phyloP scores from a whole-genome alignment of 108 stramenopile species.

The Pinguiococcus pyrenoidosus region DNA sequence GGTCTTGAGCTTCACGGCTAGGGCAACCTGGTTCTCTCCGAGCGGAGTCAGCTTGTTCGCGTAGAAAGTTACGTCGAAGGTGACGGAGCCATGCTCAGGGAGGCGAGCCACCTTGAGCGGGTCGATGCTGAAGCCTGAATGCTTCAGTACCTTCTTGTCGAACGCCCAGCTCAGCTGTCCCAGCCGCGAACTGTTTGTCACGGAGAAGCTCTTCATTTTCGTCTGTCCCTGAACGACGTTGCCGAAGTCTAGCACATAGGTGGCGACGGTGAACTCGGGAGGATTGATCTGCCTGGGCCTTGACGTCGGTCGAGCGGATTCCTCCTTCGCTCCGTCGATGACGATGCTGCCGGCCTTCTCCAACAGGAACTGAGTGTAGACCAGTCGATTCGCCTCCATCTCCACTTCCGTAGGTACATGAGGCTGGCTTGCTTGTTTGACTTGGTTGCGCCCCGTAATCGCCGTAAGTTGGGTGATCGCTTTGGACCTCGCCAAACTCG shows the following conservation, averaged over 20 bases:
- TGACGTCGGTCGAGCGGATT: too few relatives aligned
- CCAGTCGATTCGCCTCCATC: slow-evolving; percentile 35
- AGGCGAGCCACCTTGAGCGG: slow-evolving; percentile 45
- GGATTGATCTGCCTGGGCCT: too few relatives aligned
- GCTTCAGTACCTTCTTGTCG: slow-evolving; percentile 32
- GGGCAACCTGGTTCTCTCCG: slow-evolving; percentile 20
- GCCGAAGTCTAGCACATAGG: slow-evolving; percentile 41
- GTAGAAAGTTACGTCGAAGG: slow-evolving; percentile 32
- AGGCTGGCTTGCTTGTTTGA: too few relatives aligned
- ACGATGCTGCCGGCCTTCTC: not conserved
- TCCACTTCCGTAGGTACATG: too few relatives aligned
- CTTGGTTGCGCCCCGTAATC: too few relatives aligned
- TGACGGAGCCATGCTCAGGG: slow-evolving; percentile 24
- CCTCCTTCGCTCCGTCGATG: not conserved
- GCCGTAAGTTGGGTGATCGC: not conserved
- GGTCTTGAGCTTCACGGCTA: slow-evolving; percentile 28
- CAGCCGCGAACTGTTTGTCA: slow-evolving; percentile 22
- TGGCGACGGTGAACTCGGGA: slow-evolving; percentile 19
- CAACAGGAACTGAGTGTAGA: slow-evolving; percentile 23
- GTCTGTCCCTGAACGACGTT: slow-evolving; percentile 30
- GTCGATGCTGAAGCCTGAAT: slow-evolving; percentile 40
- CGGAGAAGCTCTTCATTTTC: slow-evolving; percentile 30
- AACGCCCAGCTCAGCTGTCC: slow-evolving; percentile 31
- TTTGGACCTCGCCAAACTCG: not conserved
- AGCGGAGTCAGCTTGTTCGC: slow-evolving; percentile 29